These are phyloP conservation scores for Penicillium mononematosum DNA, from an alignment of 495 filamentous ascomycete genomes.

Conservation along the genomic window DNA sequence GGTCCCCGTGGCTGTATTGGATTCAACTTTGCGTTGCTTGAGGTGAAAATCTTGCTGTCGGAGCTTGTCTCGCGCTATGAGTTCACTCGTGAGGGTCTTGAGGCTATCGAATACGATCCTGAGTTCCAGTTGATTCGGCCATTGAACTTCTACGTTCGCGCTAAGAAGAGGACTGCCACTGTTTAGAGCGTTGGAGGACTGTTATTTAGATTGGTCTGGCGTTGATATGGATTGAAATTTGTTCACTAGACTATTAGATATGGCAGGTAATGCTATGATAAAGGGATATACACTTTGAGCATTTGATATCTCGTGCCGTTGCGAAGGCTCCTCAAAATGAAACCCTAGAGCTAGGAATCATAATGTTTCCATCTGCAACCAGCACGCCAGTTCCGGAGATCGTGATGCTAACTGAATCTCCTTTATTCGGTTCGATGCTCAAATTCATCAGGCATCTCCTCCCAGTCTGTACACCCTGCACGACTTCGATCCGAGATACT, in stretches of 20 bases:
- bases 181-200: neutral
- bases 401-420: neutral
- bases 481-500: neutral
- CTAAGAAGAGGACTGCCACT: slow-evolving; percentile 25
- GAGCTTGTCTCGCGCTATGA: slow-evolving; percentile 54
- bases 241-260: slow-evolving; percentile 1
- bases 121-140: slow-evolving; percentile 54
- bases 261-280: slow-evolving; percentile 2
- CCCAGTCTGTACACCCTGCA: slow-evolving; percentile 6
- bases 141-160: slow-evolving; percentile 52
- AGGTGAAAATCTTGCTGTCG: slow-evolving; percentile 52
- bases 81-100: slow-evolving; percentile 41
- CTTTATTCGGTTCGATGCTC: neutral
- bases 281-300: neutral
- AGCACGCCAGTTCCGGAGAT: slow-evolving; percentile 2
- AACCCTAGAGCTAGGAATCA: neutral
- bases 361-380: slow-evolving; percentile 2
- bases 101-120: slow-evolving; percentile 55
- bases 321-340: neutral
- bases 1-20: slow-evolving; percentile 54
- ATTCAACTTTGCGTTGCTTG: slow-evolving; percentile 57
- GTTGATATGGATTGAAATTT: neutral
- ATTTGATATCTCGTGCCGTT: neutral
- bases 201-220: neutral
- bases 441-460: slow-evolving; percentile 5